A percentile compares a stretch with the other conserved stretches of the same genome.
Conservation (phyloP, 2,329 filamentous ascomycete genomes). For the Botrytis byssoidea region DNA sequence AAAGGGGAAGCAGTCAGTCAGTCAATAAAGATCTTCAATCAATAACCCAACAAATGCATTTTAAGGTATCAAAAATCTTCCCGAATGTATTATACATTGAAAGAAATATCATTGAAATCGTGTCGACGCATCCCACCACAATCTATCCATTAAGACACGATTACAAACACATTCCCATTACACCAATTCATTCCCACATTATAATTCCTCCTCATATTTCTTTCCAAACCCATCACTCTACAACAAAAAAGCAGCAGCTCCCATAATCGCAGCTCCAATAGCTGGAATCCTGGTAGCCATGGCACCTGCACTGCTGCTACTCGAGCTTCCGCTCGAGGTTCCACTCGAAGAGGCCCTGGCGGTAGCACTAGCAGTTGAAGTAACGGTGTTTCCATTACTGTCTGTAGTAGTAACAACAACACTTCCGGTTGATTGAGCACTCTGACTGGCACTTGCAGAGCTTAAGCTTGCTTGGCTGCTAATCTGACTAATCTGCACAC, state of each 20-base stretch:
- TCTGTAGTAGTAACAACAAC: neutral
- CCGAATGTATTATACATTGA: neutral
- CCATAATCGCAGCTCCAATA: neutral
- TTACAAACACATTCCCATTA: neutral
- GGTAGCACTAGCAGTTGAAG: neutral
- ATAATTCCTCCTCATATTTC: neutral
- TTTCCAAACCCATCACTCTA: neutral
- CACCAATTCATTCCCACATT: neutral
- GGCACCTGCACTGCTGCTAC: neutral
- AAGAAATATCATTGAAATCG: neutral
- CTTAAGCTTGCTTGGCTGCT: constrained; percentile 1
- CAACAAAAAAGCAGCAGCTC: constrained; percentile 4
- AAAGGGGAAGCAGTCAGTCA: neutral
- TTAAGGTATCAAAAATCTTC: neutral
- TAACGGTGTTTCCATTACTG: neutral
- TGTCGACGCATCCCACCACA: neutral
- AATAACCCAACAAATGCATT: neutral
- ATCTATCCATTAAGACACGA: constrained; percentile 7
- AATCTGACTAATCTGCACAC: constrained; percentile 19
- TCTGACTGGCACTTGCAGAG: constrained; percentile 26
- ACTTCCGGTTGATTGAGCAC: neutral
- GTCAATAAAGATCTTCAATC: neutral
- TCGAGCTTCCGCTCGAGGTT: neutral
- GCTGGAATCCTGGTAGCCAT: constrained; percentile 3
- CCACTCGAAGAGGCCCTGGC: neutral